Conservation (phyloP, 1,284 basidiomycete genomes). For the Cryptococcus sp. region DNA sequence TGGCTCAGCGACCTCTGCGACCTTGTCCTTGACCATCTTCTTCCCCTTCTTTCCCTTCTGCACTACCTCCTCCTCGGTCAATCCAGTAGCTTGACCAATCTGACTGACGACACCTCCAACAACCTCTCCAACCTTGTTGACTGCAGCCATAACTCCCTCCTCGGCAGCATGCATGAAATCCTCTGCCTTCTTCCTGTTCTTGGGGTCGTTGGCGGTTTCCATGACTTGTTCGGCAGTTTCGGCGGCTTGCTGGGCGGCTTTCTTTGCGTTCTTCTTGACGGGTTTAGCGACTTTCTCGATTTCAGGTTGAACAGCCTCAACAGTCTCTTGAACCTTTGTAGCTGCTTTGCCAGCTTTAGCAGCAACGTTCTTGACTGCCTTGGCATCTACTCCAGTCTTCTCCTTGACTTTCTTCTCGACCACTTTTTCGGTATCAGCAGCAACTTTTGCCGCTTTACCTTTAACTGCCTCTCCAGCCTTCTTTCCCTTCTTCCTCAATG, state of each 20-base stretch:
- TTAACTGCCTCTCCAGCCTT: constrained; percentile 13
- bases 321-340: constrained; percentile 12
- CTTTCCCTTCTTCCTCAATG: constrained; percentile 21
- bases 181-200: constrained; percentile 42
- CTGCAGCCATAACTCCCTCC: constrained; percentile 22
- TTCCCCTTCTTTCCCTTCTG: constrained; percentile 11
- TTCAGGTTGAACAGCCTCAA: constrained; percentile 17
- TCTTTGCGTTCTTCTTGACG: constrained; percentile 17
- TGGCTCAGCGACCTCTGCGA: constrained; percentile 5
- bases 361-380: constrained; percentile 19
- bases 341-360: constrained; percentile 18
- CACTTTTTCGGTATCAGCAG: constrained; percentile 7
- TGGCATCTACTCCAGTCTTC: constrained; percentile 15
- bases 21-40: constrained; percentile 8
- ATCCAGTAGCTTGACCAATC: constrained; percentile 32
- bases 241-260: constrained; percentile 16
- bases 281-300: constrained; percentile 23
- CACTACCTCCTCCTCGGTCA: constrained; percentile 7
- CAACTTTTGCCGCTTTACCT: constrained; percentile 20
- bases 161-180: constrained; percentile 36
- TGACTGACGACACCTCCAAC: constrained; percentile 32
- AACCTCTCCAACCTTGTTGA: constrained; percentile 43
- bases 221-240: constrained; percentile 12
- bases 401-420: constrained; percentile 14
- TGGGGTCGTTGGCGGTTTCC: constrained; percentile 24